phyloP scores from a whole-genome alignment of 129 eudicot species.

The Oenanthe sinensis region DNA sequence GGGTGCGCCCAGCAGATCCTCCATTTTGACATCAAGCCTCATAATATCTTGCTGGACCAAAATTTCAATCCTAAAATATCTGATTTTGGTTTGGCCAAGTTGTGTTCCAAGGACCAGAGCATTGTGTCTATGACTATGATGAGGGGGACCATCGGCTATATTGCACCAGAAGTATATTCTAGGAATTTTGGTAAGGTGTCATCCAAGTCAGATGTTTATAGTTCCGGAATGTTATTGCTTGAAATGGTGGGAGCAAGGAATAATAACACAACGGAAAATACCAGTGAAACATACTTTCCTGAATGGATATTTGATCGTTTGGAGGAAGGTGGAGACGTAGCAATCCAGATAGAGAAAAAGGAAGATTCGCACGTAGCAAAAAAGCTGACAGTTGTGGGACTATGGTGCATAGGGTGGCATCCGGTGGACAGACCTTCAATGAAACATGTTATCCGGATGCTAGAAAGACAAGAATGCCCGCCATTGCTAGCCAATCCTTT shows the following conservation, averaged over 20 bases:
- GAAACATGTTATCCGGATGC: neutral
- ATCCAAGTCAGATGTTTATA: neutral
- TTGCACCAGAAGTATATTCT: no score
- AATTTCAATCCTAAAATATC: neutral
- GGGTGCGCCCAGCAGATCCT: neutral
- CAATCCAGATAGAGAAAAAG: neutral
- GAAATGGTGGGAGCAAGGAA: neutral
- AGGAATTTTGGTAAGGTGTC: no score
- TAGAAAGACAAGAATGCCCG: neutral
- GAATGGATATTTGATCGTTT: conserved; percentile 8
- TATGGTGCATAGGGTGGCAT: conserved; percentile 15
- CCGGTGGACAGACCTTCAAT: conserved; percentile 13
- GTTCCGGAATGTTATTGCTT: conserved; percentile 1
- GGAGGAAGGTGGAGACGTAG: neutral
- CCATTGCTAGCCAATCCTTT: conserved; percentile 10
- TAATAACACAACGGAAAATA: neutral
- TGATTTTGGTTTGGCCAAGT: neutral
- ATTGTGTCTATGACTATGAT: no score
- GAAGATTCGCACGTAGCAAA: conserved; percentile 9
- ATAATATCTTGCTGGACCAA: conserved; percentile 1
- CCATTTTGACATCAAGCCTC: neutral
- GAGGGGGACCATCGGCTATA: no score
- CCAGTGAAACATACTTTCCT: conserved; percentile 5
- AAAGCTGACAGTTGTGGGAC: conserved; percentile 8
- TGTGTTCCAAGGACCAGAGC: no score